Evolutionary conservation across 441 rosid genomes (phyloP), one percentile per base, ranked within the genome.

Genomic region (Metrosideros polymorpha): DNA sequence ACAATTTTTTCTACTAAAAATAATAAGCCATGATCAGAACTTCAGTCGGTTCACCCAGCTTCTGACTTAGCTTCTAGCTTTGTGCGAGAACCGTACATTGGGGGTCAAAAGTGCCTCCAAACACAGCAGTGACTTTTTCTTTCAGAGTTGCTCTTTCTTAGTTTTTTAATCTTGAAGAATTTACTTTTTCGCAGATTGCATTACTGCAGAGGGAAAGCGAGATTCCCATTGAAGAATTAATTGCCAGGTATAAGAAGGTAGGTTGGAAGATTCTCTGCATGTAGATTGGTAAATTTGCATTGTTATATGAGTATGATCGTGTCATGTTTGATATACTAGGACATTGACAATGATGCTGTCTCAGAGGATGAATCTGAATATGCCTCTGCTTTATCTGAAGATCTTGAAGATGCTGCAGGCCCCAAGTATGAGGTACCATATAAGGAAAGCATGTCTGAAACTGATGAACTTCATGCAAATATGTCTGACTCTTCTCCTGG

Each of bases 221-320:
- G 90, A 93, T 95, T 71, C 94, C 99, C 19, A 85, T 98, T 87
- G 97, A 95, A 92, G 97, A 93, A 89, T 91, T 98, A 94, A 97
- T 97, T 91, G 95, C 97, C 91, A 95, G 97, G 98, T 98, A 97
- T 93, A 97, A 90, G 91, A 92, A 97, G 99, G 99, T 98, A 96
- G 88, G 98, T 90, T 84, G 32, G 92, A 86, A 76, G 87, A 82
- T 88, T 89, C 82, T 88, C 84, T 91, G 83, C 88, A 57, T 87
- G 55, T 85, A 7, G 47, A 75, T 47, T 84, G 63, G 51, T 19
- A 54, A 32, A 61, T 85, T 83, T 52, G 53, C 57, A 53, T 85
- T 57, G 42, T 84, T 75, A 83, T 82, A 88, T 87, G 89, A 84
- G 87, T 84, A 85, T 83, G 50, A 35, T 84, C 88, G 84, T 85